phyloP scores from a whole-genome alignment of 1,139 yeast genomes.

The Saccharomyces hybrid region DNA sequence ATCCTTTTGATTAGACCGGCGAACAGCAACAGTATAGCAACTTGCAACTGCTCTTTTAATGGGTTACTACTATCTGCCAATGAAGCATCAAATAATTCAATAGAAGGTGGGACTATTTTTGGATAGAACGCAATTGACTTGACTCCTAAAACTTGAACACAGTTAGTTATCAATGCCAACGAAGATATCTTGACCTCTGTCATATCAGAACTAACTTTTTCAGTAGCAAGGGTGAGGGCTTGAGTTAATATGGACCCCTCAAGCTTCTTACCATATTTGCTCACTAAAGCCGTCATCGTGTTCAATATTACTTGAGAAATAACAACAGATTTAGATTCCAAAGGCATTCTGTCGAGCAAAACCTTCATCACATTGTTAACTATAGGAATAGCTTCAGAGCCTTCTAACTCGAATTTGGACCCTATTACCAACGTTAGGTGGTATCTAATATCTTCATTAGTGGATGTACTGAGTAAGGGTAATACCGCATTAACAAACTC shows the following conservation, averaged over 20 bases:
- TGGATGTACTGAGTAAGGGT: conserved; percentile 36
- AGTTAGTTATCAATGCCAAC: conserved; percentile 60
- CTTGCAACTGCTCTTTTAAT: conserved; percentile 40
- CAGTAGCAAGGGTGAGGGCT: conserved; percentile 46
- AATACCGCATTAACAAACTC: conserved; percentile 61
- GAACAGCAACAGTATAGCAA: conserved; percentile 62
- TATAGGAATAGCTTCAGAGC: conserved; percentile 41
- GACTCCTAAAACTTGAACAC: conserved; percentile 72
- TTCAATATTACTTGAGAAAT: conserved; percentile 66
- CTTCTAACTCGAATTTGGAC: conserved; percentile 63
- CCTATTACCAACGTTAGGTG: conserved; percentile 57
- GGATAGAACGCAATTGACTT: conserved; percentile 81
- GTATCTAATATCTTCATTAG: conserved; percentile 37
- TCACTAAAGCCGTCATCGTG: conserved; percentile 54
- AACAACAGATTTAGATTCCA: conserved; percentile 37
- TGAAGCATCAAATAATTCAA: conserved; percentile 48
- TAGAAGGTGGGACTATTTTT: conserved; percentile 69
- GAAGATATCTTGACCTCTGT: conserved; percentile 68
- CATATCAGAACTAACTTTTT: conserved; percentile 42
- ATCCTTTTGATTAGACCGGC: conserved; percentile 74
- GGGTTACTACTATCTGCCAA: conserved; percentile 30
- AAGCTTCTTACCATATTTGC: conserved; percentile 51
- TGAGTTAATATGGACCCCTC: conserved; percentile 44
- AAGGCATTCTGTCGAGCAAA: conserved; percentile 40
- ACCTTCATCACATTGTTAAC: conserved; percentile 44